Evolutionary conservation across 1,284 basidiomycete species (phyloP), one percentile per base, ranked within the genome.

Genomic region (Papiliotrema terrestris): DNA sequence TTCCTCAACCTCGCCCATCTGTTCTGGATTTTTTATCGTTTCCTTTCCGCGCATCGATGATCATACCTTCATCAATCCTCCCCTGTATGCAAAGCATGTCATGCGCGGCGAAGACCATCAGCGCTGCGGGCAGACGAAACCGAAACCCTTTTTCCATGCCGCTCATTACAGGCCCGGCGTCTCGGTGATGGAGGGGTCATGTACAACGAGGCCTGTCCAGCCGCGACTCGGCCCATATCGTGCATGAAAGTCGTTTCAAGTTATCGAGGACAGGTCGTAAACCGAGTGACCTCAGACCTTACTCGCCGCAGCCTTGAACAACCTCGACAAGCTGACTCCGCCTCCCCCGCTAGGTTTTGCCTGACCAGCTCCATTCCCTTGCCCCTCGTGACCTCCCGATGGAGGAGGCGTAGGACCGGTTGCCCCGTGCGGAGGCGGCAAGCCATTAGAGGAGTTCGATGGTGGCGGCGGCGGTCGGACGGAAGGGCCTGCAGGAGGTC

Each of bases 271-370:
- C 36, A 9, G 36, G 11, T 32, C 29, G 11, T 32, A 32, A 32
- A 32, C 6, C 11, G 11, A 5, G 29, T 32, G 29, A 11, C 29
- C 29, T 47, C 45, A 52, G 6, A 45, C 23, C 51, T 52, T 52
- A 25, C 51, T 52, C 20, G 51, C 51, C 8, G 51, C 51, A 3
- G 51, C n/a, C 23, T 37, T 44, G 35, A 52, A 52, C 32, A 52
- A 32, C 23, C 51, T 45, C 9, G 20, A 25, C 51, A 52, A 38
- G 26, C 51, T 52, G 15, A 36, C 19, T 3, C 42, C 36, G 13
- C 43, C 39, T 8, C 39, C 39, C 6, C 6, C 17, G 8, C 17
- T 32, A 26, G 32, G 15, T 32, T 51, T 38, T 8, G 48, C 32
- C 25, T 19, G 46, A 48, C n/a, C n/a, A 20, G 9, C 23, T n/a